phyloP scores from a whole-genome alignment of 2,329 filamentous ascomycete genomes.

The Calonectria fujianensis region DNA sequence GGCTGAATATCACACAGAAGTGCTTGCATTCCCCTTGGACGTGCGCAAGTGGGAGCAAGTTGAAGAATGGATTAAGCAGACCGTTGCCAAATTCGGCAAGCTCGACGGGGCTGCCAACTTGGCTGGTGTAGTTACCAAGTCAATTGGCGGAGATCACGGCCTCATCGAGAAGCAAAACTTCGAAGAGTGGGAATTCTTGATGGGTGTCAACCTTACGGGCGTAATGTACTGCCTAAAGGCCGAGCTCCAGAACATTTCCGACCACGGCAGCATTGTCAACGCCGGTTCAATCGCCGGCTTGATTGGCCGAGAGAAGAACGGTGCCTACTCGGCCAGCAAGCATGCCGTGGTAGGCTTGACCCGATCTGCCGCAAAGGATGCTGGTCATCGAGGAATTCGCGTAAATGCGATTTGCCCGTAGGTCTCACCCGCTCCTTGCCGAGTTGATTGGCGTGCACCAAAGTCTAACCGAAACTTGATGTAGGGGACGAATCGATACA shows the following conservation, averaged over 20 bases:
- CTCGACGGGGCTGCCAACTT: conserved; percentile 63
- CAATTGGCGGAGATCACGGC: conserved; percentile 49
- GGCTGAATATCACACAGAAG: conserved; percentile 20
- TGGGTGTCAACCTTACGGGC: conserved; percentile 56
- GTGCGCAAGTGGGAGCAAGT: conserved; percentile 58
- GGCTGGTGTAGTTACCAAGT: conserved; percentile 59
- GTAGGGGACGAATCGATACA: conserved; percentile 55
- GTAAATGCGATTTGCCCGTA: conserved; percentile 58
- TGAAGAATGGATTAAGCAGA: conserved; percentile 59
- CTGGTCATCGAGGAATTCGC: conserved; percentile 51
- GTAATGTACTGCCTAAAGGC: conserved; percentile 57
- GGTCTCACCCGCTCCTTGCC: conserved; percentile 18
- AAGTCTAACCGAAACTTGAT: not conserved
- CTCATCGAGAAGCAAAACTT: conserved; percentile 52
- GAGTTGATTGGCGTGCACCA: conserved; percentile 1
- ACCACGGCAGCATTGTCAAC: conserved; percentile 68
- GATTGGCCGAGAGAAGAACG: conserved; percentile 57
- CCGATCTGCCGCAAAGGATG: conserved; percentile 57
- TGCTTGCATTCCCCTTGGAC: conserved; percentile 50
- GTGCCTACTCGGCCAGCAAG: conserved; percentile 57
- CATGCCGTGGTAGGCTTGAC: conserved; percentile 58
- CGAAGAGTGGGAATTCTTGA: conserved; percentile 54
- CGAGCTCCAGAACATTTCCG: conserved; percentile 58
- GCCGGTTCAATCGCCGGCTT: conserved; percentile 65
- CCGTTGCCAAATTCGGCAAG: conserved; percentile 57